Conservation (phyloP, 805 yeast species). For the Sugiyamaella floridensis region DNA sequence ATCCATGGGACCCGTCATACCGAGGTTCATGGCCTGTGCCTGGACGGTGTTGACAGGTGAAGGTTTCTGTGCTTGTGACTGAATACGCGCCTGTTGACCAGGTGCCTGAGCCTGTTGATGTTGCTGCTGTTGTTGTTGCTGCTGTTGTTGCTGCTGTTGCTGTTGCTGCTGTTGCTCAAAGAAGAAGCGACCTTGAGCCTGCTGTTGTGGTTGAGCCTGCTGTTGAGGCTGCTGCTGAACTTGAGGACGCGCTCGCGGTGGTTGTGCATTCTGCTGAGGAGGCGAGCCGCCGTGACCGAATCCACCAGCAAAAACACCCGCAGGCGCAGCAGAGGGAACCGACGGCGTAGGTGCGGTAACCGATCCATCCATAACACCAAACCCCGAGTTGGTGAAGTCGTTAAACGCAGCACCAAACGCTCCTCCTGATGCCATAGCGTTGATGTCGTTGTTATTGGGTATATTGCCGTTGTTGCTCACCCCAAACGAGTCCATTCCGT, state of each 20-base stretch:
- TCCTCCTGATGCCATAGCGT: background rate
- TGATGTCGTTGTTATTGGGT: conserved; percentile 2
- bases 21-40: background rate
- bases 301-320: background rate
- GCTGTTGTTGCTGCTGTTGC: conserved; percentile 1
- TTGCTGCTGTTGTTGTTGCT: conserved; percentile 2
- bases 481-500: background rate
- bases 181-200: background rate
- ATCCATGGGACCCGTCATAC: background rate
- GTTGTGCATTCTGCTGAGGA: background rate
- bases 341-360: background rate
- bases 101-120: background rate
- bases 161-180: background rate
- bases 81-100: background rate
- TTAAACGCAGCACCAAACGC: background rate
- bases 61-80: background rate
- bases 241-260: background rate
- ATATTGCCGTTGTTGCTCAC: conserved; percentile 1
- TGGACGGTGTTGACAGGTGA: background rate
- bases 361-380: background rate
- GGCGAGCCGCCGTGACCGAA: background rate
- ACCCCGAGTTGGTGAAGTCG: background rate
- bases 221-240: background rate
- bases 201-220: background rate
- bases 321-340: background rate